Base-by-base conservation (phyloP, 768 basidiomycete species). In the Serpula lacrymans region DNA sequence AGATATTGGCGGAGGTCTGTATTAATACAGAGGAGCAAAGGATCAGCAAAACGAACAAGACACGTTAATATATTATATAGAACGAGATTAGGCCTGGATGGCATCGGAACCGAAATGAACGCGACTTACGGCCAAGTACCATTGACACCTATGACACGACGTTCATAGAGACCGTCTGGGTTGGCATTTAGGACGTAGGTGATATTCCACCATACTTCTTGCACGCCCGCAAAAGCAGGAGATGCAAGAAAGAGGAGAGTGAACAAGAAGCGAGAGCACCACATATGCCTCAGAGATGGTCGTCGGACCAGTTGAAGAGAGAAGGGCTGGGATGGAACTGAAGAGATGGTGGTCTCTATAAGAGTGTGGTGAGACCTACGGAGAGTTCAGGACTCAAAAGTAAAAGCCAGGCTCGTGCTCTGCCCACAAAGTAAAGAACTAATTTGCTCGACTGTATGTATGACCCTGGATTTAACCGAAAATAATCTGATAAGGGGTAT, bases 171-270 rank as follows among this genome's bases (percentile, higher is more conserved):
- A 16, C 84, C 86, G 54, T 91, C 88, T 9, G 91, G 91, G 65
- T 81, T 91, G 46, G 77, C 83, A 47, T 77, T 66, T 26, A 79
- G 60, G 39, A 85, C 80, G 48, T 86, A 91, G 36, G 88, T 82
- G 63, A 95, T 74, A 65, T 93, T 84, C 88, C 88, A 90, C 84
- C 83, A 86, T 20, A 78, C 43, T 56, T 86, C 83, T 2, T 77
- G 68, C 22, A 84, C 68, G 21, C 71, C 81, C 30, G 78, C 82
- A 28, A 77, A 58, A 10, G 59, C 73, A 24, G 70, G 67, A 10
- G 65, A 48, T 24, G 64, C 61, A 33, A 18, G 14, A n/a, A 33
- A 18, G 6, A 33, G 14, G 31, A 68, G 38, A n/a, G n/a, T n/a
- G 14, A n/a, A 33, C 14, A 33, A 18, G n/a, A 8, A 33, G 6